Conservation (phyloP, 768 basidiomycete species). For the Macrolepiota fuliginosa region DNA sequence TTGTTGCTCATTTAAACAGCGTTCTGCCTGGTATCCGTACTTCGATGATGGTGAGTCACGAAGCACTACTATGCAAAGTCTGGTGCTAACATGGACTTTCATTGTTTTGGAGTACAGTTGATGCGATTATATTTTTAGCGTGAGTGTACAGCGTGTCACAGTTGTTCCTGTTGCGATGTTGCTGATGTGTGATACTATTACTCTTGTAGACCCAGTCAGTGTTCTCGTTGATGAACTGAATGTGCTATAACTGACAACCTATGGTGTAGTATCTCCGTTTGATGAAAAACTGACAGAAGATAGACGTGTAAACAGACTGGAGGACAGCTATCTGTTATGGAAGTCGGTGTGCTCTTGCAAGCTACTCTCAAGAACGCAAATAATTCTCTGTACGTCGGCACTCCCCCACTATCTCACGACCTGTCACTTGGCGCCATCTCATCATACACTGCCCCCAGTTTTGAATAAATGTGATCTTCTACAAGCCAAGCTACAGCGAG, state of each 20-base stretch:
- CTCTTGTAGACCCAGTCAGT: conserved; percentile 39
- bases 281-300: conserved; percentile 78
- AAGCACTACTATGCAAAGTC: neutral
- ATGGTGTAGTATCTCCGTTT: conserved; percentile 66
- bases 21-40: conserved; percentile 76
- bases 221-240: neutral
- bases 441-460: conserved; percentile 30
- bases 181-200: conserved; percentile 6
- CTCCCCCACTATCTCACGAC: neutral
- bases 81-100: conserved; percentile 11
- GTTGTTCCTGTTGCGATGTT: conserved; percentile 3
- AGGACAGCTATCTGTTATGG: conserved; percentile 79
- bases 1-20: conserved; percentile 33
- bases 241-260: neutral
- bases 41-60: conserved; percentile 62
- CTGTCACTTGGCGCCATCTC: neutral
- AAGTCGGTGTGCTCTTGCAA: conserved; percentile 68
- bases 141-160: conserved; percentile 25
- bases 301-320: conserved; percentile 64
- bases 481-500: conserved; percentile 67
- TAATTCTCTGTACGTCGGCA: conserved; percentile 41
- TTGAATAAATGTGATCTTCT: conserved; percentile 74
- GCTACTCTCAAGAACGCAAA: conserved; percentile 56
- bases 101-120: conserved; percentile 33
- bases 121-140: conserved; percentile 84